Conservation (phyloP, 768 basidiomycete species). For the Suillus spraguei region DNA sequence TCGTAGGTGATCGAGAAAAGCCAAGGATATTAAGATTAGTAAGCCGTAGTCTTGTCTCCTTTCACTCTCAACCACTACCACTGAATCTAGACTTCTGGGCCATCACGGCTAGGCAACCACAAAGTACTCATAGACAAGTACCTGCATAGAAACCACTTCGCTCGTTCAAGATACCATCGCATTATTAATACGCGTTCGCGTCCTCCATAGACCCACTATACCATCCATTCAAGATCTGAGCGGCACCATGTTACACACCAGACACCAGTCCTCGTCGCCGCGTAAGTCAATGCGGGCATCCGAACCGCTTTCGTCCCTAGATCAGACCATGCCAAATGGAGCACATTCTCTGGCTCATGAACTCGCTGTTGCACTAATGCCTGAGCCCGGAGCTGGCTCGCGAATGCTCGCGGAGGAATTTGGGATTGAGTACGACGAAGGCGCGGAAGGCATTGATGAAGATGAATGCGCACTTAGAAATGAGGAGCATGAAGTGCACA, state of each 20-base stretch:
- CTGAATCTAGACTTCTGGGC: neutral
- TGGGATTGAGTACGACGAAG: conserved; percentile 88
- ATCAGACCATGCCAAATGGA: conserved; percentile 33
- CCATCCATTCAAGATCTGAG: conserved; percentile 1
- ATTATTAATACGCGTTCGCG: neutral
- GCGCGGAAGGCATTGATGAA: conserved; percentile 79
- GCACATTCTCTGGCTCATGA: conserved; percentile 82
- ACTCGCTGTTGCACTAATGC: conserved; percentile 84
- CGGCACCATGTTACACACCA: conserved; percentile 1
- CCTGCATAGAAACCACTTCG: neutral
- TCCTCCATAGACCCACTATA: conserved; percentile 3
- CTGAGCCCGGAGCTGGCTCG: conserved; percentile 73
- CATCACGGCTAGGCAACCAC: neutral
- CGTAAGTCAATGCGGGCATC: conserved; percentile 15
- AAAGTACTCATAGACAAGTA: conserved; percentile 2
- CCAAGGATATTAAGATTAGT: neutral
- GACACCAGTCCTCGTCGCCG: conserved; percentile 8
- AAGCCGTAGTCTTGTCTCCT: conserved; percentile 4
- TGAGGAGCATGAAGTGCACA: conserved; percentile 30
- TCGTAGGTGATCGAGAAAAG: conserved; percentile 5
- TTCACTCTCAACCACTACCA: conserved; percentile 1
- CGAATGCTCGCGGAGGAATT: conserved; percentile 85
- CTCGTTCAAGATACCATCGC: conserved; percentile 4
- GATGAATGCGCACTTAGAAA: conserved; percentile 31
- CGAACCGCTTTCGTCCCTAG: conserved; percentile 33